Conservation (phyloP, 768 basidiomycete genomes). For the Boletus speciosus region DNA sequence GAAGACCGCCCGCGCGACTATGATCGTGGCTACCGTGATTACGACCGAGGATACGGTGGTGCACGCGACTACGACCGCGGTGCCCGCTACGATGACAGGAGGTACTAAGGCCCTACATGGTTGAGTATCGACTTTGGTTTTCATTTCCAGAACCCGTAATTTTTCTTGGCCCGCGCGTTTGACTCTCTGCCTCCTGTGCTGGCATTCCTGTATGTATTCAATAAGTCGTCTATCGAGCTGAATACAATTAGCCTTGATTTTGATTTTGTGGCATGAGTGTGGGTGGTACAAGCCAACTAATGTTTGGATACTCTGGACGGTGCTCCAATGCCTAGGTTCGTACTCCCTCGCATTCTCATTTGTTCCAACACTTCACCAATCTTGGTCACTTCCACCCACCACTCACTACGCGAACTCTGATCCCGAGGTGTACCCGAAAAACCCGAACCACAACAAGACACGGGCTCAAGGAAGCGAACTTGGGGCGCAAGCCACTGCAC, state of each 20-base stretch:
- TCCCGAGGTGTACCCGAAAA: neutral
- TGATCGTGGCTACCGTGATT: constrained; percentile 41
- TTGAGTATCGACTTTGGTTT: constrained; percentile 1
- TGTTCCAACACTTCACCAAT: constrained; percentile 66
- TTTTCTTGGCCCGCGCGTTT: neutral
- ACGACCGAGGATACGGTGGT: constrained; percentile 35
- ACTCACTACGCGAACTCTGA: neutral
- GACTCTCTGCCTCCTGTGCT: constrained; percentile 1
- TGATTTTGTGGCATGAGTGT: neutral
- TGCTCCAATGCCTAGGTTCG: constrained; percentile 66
- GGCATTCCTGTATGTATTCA: constrained; percentile 23
- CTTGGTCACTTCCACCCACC: constrained; percentile 66
- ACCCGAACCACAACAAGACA: neutral
- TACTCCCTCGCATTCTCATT: constrained; percentile 55
- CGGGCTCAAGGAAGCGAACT: neutral
- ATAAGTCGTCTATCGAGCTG: constrained; percentile 13
- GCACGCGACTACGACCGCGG: constrained; percentile 39
- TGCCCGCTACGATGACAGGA: constrained; percentile 41
- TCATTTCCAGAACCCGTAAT: neutral
- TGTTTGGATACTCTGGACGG: constrained; percentile 2
- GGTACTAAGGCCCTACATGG: constrained; percentile 28
- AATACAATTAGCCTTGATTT: constrained; percentile 17
- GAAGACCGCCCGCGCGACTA: constrained; percentile 32
- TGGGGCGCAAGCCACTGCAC: neutral
- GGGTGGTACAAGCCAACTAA: too few species aligned